Conservation (phyloP, 441 rosid species). For the Eutrema salsugineum region DNA sequence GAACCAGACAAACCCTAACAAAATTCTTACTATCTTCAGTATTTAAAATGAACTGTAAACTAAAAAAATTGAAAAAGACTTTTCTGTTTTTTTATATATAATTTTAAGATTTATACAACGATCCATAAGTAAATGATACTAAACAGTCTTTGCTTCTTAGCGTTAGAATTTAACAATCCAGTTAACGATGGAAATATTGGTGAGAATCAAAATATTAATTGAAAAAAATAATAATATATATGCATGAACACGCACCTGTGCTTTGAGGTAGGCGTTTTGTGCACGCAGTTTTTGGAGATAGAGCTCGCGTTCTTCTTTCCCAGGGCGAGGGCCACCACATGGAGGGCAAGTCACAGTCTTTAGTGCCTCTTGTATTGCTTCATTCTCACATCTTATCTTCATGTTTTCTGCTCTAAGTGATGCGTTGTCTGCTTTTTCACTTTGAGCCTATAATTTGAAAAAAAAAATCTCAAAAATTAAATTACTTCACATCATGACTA, state of each 20-base stretch:
- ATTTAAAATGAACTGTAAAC: too few species aligned
- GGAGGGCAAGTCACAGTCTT: slow-evolving; percentile 55
- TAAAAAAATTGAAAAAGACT: background rate
- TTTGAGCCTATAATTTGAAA: slow-evolving; percentile 36
- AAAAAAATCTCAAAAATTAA: background rate
- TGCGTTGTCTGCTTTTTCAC: slow-evolving; percentile 49
- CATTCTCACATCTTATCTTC: slow-evolving; percentile 46
- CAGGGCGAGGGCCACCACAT: slow-evolving; percentile 65
- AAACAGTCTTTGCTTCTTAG: background rate
- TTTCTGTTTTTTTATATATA: background rate
- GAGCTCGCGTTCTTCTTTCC: slow-evolving; percentile 39
- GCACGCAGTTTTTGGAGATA: slow-evolving; percentile 34
- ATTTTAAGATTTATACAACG: background rate
- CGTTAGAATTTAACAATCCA: background rate
- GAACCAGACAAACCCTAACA: background rate
- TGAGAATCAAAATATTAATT: background rate
- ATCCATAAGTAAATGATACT: background rate
- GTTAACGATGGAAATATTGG: background rate
- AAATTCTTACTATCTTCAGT: too few species aligned
- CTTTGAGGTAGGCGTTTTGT: slow-evolving; percentile 44
- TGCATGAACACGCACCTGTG: slow-evolving; percentile 35
- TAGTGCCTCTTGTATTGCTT: slow-evolving; percentile 47
- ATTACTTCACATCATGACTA: background rate
- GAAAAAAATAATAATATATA: background rate
- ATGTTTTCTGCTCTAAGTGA: slow-evolving; percentile 54